Conservation (phyloP, 352 stramenopile genomes). For the Phytophthora pinifolia region DNA sequence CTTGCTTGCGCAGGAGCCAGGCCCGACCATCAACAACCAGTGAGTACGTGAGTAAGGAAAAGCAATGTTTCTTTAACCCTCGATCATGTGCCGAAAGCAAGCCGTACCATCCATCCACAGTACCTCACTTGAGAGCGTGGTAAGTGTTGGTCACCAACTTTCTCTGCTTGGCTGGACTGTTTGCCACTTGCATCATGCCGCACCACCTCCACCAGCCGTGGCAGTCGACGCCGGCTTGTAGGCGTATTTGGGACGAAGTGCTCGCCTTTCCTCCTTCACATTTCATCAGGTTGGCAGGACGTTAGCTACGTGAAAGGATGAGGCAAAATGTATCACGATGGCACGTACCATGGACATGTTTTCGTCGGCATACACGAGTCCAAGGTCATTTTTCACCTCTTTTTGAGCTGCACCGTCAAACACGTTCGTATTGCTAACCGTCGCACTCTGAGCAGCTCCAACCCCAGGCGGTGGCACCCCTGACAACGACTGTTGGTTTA, state of each 20-base stretch:
- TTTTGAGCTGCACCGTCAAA: constrained; percentile 33
- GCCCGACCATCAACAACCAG: constrained; percentile 25
- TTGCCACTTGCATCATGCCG: constrained; percentile 19
- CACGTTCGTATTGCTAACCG: constrained; percentile 33
- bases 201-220: constrained; percentile 6
- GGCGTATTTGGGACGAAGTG: constrained; percentile 72
- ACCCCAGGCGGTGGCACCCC: constrained; percentile 2
- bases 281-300: background rate
- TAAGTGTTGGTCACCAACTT: background rate
- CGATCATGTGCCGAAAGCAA: constrained; percentile 25
- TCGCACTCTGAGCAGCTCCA: constrained; percentile 6
- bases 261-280: constrained; percentile 76
- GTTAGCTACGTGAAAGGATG: constrained; percentile 2
- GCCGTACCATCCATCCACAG: constrained; percentile 30
- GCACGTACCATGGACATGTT: constrained; percentile 56
- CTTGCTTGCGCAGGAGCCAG: constrained; percentile 10
- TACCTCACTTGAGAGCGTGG: constrained; percentile 3
- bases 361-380: constrained; percentile 58
- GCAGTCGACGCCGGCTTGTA: constrained; percentile 43
- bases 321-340: background rate
- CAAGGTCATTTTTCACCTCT: constrained; percentile 38
- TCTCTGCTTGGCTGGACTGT: background rate
- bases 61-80: constrained; percentile 41
- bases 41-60: constrained; percentile 32
- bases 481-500: constrained; percentile 23